Evolutionary conservation across 805 yeast genomes (phyloP), one percentile per base, ranked within the genome.

Genomic region (Komagataella pseudopastoris): DNA sequence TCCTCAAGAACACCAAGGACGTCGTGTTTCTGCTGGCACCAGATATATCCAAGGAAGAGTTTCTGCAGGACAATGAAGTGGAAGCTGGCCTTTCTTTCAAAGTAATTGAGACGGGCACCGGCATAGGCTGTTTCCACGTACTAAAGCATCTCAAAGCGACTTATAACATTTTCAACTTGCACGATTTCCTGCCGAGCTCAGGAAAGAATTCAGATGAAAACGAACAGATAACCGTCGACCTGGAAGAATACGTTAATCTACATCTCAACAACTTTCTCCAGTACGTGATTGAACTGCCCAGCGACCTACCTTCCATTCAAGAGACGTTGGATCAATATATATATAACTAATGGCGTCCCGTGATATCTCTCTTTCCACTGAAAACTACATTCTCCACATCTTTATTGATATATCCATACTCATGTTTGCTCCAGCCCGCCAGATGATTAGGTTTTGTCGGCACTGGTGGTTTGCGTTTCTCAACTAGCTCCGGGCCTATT

Each of bases 391-490:
- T 71, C 58, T 80, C 83, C 0, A 76, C 68, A 3, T 68, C 64
- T 53, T 78, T 83, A 45, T 74, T 74, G 73, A 77, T 75, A 55
- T 72, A 78, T 0, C 86, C 85, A 57, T 80, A 79, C 56, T 80
- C 84, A 7, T 69, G 54, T 0, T 83, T 71, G 55, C 80, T 78
- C 86, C 86, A 80, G 22, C 54, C 56, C 2, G 61, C 64, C 49
- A 76, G 60, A 57, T 71, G 69, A 18, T 65, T 60, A 3, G 87
- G 88, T 60, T 81, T 81, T 45, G 63, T 71, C 7, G 84, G 88
- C 5, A 72, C 65, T 14, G 61, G 71, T 55, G 76, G 81, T 55
- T 68, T 77, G 63, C 61, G 71, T 60, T 69, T 77, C 55, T 61
- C 64, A 1, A 77, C 71, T 45, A 81, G 60, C 50, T 73, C 72